Percentiles rank a stretch among this genome's conserved stretches.
phyloP scores from a whole-genome alignment of 345 rosid species.

The Eutrema japonicum region DNA sequence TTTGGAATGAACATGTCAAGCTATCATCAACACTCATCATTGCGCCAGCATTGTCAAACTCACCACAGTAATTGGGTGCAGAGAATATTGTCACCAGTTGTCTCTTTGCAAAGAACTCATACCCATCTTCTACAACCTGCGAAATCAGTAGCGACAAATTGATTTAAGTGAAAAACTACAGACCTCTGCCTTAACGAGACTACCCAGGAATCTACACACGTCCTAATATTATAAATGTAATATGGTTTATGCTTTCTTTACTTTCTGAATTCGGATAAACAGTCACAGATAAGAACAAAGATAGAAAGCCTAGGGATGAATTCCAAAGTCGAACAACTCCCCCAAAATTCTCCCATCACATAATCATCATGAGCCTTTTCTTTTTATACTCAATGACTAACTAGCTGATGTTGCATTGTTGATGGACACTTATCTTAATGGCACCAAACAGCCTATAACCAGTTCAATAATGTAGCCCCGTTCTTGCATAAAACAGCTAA shows the following conservation, averaged over 20 bases:
- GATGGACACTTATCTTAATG: neutral
- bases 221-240: neutral
- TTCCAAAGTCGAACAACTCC: neutral
- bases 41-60: constrained; percentile 30
- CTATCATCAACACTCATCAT: constrained; percentile 35
- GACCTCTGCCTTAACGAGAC: too few relatives aligned
- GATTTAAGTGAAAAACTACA: neutral
- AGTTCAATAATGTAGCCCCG: neutral
- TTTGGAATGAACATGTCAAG: constrained; percentile 33
- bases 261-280: too few relatives aligned
- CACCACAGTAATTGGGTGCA: constrained; percentile 33
- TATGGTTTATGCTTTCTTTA: neutral
- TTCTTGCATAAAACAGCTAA: neutral
- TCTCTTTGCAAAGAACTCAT: constrained; percentile 32
- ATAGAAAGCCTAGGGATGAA: neutral
- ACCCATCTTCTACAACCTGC: constrained; percentile 32
- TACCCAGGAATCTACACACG: neutral
- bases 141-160: neutral
- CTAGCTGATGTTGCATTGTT: neutral
- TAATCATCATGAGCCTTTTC: neutral
- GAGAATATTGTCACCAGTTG: constrained; percentile 29
- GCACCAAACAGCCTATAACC: neutral
- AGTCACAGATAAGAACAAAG: neutral
- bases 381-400: neutral
- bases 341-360: neutral